phyloP scores from a whole-genome alignment of 2,329 filamentous ascomycete species.

The Immersiporthe knoxdaviesiana region DNA sequence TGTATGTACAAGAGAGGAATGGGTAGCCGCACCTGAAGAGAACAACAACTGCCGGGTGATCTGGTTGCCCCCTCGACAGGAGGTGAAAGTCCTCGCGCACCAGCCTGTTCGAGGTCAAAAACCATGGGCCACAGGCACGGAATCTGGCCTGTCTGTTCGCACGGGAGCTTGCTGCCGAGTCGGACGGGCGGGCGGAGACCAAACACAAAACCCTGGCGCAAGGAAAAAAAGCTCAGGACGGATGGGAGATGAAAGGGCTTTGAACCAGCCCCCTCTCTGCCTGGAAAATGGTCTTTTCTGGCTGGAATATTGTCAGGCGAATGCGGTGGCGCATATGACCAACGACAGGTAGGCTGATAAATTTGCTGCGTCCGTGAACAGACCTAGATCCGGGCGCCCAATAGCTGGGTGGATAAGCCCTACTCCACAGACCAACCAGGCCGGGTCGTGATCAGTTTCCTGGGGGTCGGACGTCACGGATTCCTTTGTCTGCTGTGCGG shows the following conservation, averaged over 20 bases:
- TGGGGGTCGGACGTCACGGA: slow-evolving; percentile 33
- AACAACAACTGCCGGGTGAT: slow-evolving; percentile 26
- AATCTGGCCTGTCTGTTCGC: slow-evolving; percentile 27
- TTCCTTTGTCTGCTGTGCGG: slow-evolving; percentile 39
- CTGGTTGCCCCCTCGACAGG: slow-evolving; percentile 23
- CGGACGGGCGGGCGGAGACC: slow-evolving; percentile 26
- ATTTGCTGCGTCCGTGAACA: slow-evolving; percentile 19
- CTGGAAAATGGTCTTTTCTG: slow-evolving; percentile 11
- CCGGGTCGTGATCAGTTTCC: slow-evolving; percentile 20
- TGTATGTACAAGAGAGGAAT: slow-evolving; percentile 18
- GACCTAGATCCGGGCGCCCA: slow-evolving; percentile 18
- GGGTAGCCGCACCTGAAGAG: slow-evolving; percentile 22
- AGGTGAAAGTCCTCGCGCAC: slow-evolving; percentile 20
- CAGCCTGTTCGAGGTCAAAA: slow-evolving; percentile 25
- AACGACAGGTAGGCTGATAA: slow-evolving; percentile 21
- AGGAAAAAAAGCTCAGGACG: slow-evolving; percentile 15
- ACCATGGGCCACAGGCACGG: slow-evolving; percentile 17
- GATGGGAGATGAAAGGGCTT: background rate
- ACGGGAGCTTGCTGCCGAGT: slow-evolving; percentile 31
- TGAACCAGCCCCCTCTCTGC: background rate
- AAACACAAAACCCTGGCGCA: slow-evolving; percentile 20
- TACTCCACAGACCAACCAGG: slow-evolving; percentile 19
- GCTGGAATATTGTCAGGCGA: slow-evolving; percentile 11
- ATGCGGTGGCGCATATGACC: slow-evolving; percentile 19
- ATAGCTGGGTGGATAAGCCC: slow-evolving; percentile 15